Conservation (phyloP, 495 filamentous ascomycete species). For the Astrothelium subdiscretum region DNA sequence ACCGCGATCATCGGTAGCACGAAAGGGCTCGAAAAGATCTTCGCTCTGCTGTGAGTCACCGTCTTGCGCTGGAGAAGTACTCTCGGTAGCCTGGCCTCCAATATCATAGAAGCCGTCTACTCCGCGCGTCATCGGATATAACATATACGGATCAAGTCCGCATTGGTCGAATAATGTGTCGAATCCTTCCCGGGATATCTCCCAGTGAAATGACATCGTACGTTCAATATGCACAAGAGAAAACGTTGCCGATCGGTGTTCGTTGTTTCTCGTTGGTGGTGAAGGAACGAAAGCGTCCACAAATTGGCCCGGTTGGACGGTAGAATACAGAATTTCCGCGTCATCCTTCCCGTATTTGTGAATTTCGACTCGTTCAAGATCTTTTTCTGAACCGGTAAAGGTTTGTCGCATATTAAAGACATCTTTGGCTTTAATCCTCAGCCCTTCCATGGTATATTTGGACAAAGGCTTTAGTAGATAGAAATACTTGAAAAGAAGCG, state of each 20-base stretch:
- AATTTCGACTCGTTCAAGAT: not conserved
- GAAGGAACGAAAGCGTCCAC: not conserved
- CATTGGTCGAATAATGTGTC: not conserved
- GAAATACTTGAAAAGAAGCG: not conserved
- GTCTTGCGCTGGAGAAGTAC: too few species aligned
- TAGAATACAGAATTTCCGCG: not conserved
- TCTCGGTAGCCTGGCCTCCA: not conserved
- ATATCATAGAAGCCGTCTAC: not conserved
- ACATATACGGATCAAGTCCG: not conserved
- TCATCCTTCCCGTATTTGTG: not conserved
- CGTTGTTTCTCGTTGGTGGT: not conserved
- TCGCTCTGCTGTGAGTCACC: too few species aligned
- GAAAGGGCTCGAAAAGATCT: too few species aligned
- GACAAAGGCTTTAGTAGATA: not conserved
- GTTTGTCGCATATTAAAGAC: not conserved
- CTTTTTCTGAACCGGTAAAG: not conserved
- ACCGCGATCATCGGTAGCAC: too few species aligned
- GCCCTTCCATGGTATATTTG: not conserved
- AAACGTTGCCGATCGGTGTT: not conserved
- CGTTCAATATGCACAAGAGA: not conserved
- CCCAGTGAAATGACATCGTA: not conserved
- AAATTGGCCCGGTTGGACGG: not conserved
- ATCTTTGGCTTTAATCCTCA: not conserved
- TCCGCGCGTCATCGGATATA: not conserved
- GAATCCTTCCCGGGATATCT: not conserved